These are phyloP conservation scores for Pancytospora epiphaga DNA, from an alignment of 371 early-diverging fungal genomes.

Conservation along the genomic window DNA sequence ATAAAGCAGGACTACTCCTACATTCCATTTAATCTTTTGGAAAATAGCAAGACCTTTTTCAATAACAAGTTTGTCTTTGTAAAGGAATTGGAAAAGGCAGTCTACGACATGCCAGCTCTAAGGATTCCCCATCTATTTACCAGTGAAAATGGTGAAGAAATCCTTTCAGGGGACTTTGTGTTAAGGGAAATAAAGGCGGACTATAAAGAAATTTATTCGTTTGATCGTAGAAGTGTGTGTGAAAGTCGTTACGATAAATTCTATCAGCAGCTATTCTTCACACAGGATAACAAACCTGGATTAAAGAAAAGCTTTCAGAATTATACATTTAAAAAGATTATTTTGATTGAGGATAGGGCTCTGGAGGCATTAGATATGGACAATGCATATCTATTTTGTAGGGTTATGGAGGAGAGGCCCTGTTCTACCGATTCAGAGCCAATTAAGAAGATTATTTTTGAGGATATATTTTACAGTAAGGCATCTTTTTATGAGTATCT, in stretches of 20 bases:
- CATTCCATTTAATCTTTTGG: constrained; percentile 22
- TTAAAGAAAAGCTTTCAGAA: not conserved
- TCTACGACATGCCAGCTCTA: not conserved
- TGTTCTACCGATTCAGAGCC: not conserved
- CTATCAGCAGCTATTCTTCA: constrained; percentile 19
- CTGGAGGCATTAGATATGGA: constrained; percentile 5
- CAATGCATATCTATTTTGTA: constrained; percentile 10
- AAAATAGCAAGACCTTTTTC: constrained; percentile 35
- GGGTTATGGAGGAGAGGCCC: constrained; percentile 1
- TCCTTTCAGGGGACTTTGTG: not conserved
- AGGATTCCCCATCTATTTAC: not conserved
- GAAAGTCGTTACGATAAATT: constrained; percentile 13
- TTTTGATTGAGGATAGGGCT: constrained; percentile 15
- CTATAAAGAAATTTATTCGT: constrained; percentile 10
- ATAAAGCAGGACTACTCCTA: constrained; percentile 33
- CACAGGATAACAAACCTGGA: not conserved
- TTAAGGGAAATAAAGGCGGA: not conserved
- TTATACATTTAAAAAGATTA: not conserved
- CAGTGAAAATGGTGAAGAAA: not conserved
- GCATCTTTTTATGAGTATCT: constrained; percentile 37
- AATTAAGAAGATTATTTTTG: constrained; percentile 31
- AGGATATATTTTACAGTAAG: constrained; percentile 30
- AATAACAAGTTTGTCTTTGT: constrained; percentile 22
- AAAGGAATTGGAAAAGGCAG: not conserved
- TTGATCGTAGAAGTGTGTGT: not conserved